Base-by-base conservation (phyloP, 2,329 filamentous ascomycete genomes). In the Stagonosporopsis tanaceti region DNA sequence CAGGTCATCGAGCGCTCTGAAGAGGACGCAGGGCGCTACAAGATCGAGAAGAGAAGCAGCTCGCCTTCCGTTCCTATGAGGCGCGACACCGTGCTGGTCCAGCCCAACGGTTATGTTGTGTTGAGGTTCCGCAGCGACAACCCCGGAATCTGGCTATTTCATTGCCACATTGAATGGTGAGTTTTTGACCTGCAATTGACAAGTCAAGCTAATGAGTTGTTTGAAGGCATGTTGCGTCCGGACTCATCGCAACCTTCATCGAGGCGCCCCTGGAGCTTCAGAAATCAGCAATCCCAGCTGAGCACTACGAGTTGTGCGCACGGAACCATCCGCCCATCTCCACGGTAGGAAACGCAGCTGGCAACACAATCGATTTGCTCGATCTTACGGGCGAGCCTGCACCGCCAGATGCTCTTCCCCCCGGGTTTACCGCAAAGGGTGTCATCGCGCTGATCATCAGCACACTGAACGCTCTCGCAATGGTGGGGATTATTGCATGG, bases 91-190 rank as follows among this genome's bases (percentile, higher is more conserved):
- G 68, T 86, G 12, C 79, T 85, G 61, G 81, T 87, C 4, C 76
- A 77, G 0, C 83, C 84, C 8, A 79, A 84, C 22, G 82, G 83
- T 3, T 80, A 86, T 64, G 77, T 83, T 17, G 82, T 86, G 1
- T 72, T 87, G 2, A 76, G 85, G 1, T 87, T 87, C 72, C 71
- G 72, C 15, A 81, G 83, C 4, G 80, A 85, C 63, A 86, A 86
- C 51, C 70, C 71, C 0, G 71, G 71, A 15, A 64, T 74, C 8
- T 74, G 71, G 71, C 62, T 73, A 7, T 73, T 73, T 53, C 63
- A 66, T 51, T 66, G 71, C 57, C 71, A 73, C 44, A 69, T 73
- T 68, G 72, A 84, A 57, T 77, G 51, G 44, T 46, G 20, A 30
- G 44, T 14, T 14, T 2, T 35, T 4, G 9, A 12, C 12, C 7